These are phyloP conservation scores for Globisporangium canariense DNA, from an alignment of 352 stramenopile genomes.

Conservation along the genomic window DNA sequence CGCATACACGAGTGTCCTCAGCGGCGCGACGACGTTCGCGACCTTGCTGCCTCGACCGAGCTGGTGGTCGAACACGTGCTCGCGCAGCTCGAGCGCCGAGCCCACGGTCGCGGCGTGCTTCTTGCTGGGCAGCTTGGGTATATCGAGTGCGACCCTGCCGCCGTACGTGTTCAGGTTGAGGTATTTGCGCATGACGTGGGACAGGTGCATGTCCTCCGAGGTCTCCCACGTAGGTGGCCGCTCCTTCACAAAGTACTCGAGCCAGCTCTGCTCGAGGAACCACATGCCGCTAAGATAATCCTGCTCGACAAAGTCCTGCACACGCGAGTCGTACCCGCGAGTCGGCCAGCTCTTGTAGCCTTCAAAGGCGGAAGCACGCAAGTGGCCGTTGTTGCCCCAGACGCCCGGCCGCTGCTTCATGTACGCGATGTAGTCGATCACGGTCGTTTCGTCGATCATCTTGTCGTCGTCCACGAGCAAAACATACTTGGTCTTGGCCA, in stretches of 20 bases:
- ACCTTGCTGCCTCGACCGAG: conserved; percentile 61
- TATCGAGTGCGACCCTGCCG: conserved; percentile 32
- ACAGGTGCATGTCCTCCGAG: conserved; percentile 60
- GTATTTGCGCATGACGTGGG: conserved; percentile 62
- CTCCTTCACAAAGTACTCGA: conserved; percentile 66
- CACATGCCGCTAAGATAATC: conserved; percentile 69
- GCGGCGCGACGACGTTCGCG: conserved; percentile 35
- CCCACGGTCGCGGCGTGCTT: conserved; percentile 41
- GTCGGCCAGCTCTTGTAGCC: conserved; percentile 54
- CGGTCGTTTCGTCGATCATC: conserved; percentile 39
- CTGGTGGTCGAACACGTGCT: conserved; percentile 61
- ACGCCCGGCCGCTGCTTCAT: conserved; percentile 36
- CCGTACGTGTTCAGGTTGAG: conserved; percentile 65
- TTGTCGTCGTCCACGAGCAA: conserved; percentile 49
- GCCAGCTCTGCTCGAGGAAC: conserved; percentile 59
- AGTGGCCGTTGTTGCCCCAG: conserved; percentile 53
- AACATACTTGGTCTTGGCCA: conserved; percentile 53
- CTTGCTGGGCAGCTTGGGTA: conserved; percentile 31
- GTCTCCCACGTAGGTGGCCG: conserved; percentile 46
- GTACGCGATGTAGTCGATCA: conserved; percentile 39
- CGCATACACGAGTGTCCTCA: conserved; percentile 51
- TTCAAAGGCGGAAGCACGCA: conserved; percentile 34
- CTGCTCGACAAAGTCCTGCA: conserved; percentile 37
- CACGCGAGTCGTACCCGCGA: conserved; percentile 25
- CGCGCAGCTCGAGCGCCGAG: conserved; percentile 43